Base-by-base conservation (phyloP, 257 asterid species). In the Fraxinus quadrangulata region DNA sequence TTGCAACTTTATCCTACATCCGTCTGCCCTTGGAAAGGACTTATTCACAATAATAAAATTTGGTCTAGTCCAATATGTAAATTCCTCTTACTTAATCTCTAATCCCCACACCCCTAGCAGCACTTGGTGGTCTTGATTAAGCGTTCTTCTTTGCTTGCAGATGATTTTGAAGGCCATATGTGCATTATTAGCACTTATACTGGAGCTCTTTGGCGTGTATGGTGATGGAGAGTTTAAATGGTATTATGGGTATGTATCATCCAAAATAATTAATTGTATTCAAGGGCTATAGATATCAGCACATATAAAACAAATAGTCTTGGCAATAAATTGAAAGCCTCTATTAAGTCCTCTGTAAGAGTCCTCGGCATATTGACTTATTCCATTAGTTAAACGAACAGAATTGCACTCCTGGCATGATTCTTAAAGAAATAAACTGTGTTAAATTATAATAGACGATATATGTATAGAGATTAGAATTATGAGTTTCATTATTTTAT, bases 141-240 rank as follows among this genome's bases (percentile, higher is more conserved):
- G 67, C 28, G 23, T 54, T 45, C 16, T 13, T 30, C 69, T 71
- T 78, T 51, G 30, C 75, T 79, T 74, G 10, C 91, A 95, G 99
- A 96, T 96, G 99, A 96, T 96, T 87, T 81, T 91, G 91, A 96
- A 96, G 94, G 89, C 94, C 17, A 39, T 88, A 0, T 93, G 97
- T 79, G 94, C 99, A 67, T 84, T 95, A 77, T 85, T 95, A 81
- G 91, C 99, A 24, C 72, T 96, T 6, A 33, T 96, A 34, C 87
- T 96, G 68, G 99, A 90, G 93, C 78, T 91, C 14, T 88, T 86
- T 49, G 97, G 98, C n/a, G 94, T 88, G 14, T 96, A 96, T 75
- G 98, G 98, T 37, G 97, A 95, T 77, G 99, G 99, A 37, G 84
- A 93, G 81, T 96, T 96, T 77, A 88, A 90, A 82, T 93, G 99